Evolutionary conservation across 805 yeast genomes (phyloP).

Genomic region (Lachancea fermentati): DNA sequence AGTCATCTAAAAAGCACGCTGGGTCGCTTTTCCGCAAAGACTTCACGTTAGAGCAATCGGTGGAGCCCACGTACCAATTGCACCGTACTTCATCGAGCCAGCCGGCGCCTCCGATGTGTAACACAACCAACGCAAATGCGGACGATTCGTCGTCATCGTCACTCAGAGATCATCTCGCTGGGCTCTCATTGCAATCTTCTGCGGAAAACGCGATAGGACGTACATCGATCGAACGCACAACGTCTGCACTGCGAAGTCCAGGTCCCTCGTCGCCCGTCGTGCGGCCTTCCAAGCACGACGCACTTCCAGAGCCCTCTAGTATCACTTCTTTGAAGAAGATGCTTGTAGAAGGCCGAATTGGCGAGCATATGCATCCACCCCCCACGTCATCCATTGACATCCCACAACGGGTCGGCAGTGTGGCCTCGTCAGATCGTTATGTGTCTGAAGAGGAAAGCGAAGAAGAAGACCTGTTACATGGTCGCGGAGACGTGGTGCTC

Average conservation of each 20-base stretch:
- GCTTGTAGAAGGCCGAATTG: constrained; percentile 12
- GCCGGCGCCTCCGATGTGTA: constrained; percentile 10
- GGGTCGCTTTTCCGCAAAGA: constrained; percentile 7
- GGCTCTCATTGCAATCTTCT: constrained; percentile 13
- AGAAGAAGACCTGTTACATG: constrained; percentile 8
- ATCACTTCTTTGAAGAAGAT: constrained; percentile 21
- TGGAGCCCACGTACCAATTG: constrained; percentile 1
- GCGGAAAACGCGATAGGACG: constrained; percentile 7
- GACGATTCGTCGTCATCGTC: constrained; percentile 9
- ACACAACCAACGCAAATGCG: constrained; percentile 5
- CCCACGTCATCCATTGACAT: constrained; percentile 2
- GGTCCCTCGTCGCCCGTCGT: constrained; percentile 23
- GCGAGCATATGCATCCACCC: constrained; percentile 3
- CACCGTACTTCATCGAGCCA: constrained; percentile 1
- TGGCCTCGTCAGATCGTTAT: constrained; percentile 3
- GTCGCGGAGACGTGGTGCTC: constrained; percentile 6
- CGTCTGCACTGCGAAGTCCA: constrained; percentile 15
- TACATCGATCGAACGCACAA: constrained; percentile 3
- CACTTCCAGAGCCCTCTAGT: constrained; percentile 10
- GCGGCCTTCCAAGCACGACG: constrained; percentile 19
- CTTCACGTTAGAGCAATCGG: constrained; percentile 3
- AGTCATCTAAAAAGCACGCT: neutral
- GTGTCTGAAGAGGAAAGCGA: constrained; percentile 7
- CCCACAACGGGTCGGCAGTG: constrained; percentile 3
- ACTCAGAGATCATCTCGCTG: constrained; percentile 19